A percentile compares a stretch with the other conserved stretches of the same genome.
These are phyloP conservation scores for Coemansia brasiliensis DNA, from an alignment of 192 early-diverging fungal species.

Conservation along the genomic window DNA sequence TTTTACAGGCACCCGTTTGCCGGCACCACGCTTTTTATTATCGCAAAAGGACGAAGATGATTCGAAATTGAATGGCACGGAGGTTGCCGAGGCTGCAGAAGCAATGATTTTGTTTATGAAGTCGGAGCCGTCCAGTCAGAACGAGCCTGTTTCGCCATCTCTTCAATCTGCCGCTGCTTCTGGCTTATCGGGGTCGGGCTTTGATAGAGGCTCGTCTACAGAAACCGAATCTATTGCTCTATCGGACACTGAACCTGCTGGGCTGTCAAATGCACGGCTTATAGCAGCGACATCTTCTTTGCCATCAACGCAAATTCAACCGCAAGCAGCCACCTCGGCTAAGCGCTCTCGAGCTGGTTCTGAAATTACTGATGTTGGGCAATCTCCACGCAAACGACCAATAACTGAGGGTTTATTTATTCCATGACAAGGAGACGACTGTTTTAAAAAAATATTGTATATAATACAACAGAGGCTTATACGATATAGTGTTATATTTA, in stretches of 20 bases:
- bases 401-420: too few relatives aligned
- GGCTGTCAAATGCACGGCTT: too few relatives aligned
- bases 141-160: constrained; percentile 6
- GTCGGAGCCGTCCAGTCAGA: constrained; percentile 28
- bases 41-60: not conserved
- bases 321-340: too few relatives aligned
- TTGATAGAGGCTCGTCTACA: not conserved
- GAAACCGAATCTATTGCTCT: not conserved
- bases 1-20: not conserved
- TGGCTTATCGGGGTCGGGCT: not conserved
- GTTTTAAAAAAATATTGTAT: too few relatives aligned
- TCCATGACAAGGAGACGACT: too few relatives aligned
- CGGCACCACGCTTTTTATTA: constrained; percentile 12
- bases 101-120: constrained; percentile 47
- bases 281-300: too few relatives aligned
- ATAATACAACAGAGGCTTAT: too few relatives aligned
- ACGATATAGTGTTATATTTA: too few relatives aligned
- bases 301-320: too few relatives aligned
- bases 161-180: not conserved
- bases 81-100: constrained; percentile 38
- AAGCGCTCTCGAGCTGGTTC: too few relatives aligned
- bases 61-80: constrained; percentile 1
- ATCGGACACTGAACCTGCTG: not conserved
- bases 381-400: too few relatives aligned
- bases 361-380: too few relatives aligned